Percentiles rank a stretch among this genome's conserved stretches.
phyloP scores from a whole-genome alignment of 768 basidiomycete genomes.

The Hebeloma cylindrosporum region DNA sequence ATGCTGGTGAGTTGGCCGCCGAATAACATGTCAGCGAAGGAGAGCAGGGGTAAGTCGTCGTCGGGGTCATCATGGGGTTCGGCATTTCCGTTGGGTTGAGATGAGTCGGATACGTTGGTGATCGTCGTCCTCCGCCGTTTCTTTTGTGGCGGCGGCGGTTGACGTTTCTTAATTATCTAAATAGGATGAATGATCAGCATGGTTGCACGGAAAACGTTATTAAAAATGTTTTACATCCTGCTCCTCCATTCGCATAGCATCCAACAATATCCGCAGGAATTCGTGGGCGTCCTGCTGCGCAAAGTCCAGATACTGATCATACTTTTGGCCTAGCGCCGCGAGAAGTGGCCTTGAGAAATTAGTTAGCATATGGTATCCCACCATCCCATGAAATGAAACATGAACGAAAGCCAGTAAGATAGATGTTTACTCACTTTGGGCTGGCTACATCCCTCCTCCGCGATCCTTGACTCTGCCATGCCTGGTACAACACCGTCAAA shows the following conservation, averaged over 20 bases:
- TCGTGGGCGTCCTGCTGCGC: slow-evolving; percentile 97
- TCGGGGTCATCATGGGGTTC: slow-evolving; percentile 8
- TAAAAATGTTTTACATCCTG: slow-evolving; percentile 58
- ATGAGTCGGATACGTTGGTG: slow-evolving; percentile 22
- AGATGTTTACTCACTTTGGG: slow-evolving; percentile 56
- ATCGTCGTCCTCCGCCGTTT: slow-evolving; percentile 41
- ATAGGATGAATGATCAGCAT: neutral
- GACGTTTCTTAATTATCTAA: slow-evolving; percentile 78
- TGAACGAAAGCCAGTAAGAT: neutral
- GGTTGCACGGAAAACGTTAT: neutral
- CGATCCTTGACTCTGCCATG: slow-evolving; percentile 62
- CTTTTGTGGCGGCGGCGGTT: slow-evolving; percentile 45
- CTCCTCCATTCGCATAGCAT: slow-evolving; percentile 95
- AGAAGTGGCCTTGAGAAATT: slow-evolving; percentile 74
- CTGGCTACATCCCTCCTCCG: slow-evolving; percentile 54
- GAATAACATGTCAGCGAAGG: slow-evolving; percentile 89
- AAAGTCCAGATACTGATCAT: slow-evolving; percentile 94
- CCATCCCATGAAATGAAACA: neutral
- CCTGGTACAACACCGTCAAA: slow-evolving; percentile 54
- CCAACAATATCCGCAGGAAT: slow-evolving; percentile 83
- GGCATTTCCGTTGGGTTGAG: slow-evolving; percentile 11
- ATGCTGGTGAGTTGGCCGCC: slow-evolving; percentile 87
- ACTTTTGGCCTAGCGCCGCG: slow-evolving; percentile 71
- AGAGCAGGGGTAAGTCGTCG: slow-evolving; percentile 53
- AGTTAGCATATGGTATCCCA: no score